Evolutionary conservation across 2,329 filamentous ascomycete genomes (phyloP), one percentile per base, ranked within the genome.

Genomic region (Fusarium pininemorale): DNA sequence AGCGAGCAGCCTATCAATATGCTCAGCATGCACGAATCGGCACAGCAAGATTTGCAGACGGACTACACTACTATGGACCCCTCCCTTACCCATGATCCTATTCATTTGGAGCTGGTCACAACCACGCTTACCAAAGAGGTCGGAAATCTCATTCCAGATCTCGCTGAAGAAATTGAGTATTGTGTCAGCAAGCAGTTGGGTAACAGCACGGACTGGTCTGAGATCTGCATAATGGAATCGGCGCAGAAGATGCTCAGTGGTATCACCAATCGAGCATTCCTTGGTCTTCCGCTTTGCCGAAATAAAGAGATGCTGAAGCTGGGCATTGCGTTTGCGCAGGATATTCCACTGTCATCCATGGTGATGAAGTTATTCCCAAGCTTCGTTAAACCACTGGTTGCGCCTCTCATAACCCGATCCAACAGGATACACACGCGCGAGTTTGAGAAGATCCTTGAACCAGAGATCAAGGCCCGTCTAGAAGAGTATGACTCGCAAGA

Each of bases 11-110:
- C 63, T 6, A 24, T 26, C 24, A 15, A 67, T 32, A 37, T 39
- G 9, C 65, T 68, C 5, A 68, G 54, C 18, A 48, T 68, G 65
- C 65, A 68, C 10, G 41, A 67, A 13, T 61, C 63, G 3, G 54
- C 30, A 8, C 35, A 61, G 6, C n/a, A 28, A 7, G 54, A 68
- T 42, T 42, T 68, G 3, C 65, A 68, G 5, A 68, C 63, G 0
- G 65, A 68, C 6, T 68, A 47, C 32, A 68, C 65, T 8, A 68
- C 65, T 3, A 62, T 68, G 24, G 57, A 50, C 2, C 65, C 65
- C 1, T 67, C 65, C 1, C n/a, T 68, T 9, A 68, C 65, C 1
- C 65, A 53, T 24, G 65, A 68, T 4, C 63, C 65, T 8, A 68
- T 68, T 0, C 65, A 68, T n/a, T 3, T 62, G 14, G 63, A 68